These are phyloP conservation scores for Brassica hybrid DNA, from an alignment of 441 rosid genomes.

Conservation along the genomic window DNA sequence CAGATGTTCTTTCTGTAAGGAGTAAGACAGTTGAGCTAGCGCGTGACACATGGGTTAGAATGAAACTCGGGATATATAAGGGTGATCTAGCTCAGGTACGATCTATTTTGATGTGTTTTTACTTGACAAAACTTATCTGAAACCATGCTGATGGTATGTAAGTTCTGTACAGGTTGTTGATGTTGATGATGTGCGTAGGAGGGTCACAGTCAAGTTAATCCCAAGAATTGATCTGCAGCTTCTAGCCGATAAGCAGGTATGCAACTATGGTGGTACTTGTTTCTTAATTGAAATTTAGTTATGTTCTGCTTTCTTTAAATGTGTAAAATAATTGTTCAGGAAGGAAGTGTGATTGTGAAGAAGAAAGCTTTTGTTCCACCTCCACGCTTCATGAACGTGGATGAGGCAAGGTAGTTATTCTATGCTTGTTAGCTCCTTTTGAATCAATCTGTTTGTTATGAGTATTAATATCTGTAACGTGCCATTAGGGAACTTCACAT, in stretches of 20 bases:
- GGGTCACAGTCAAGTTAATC: constrained; percentile 79
- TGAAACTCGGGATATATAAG: constrained; percentile 86
- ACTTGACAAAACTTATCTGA: not conserved
- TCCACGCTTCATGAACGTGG: constrained; percentile 85
- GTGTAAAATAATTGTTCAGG: too few relatives aligned
- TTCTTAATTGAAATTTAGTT: not conserved
- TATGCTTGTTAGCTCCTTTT: too few relatives aligned
- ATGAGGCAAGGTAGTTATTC: constrained; percentile 73
- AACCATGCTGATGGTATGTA: not conserved
- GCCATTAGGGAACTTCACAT: constrained; percentile 72
- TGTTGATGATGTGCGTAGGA: constrained; percentile 84
- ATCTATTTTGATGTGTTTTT: constrained; percentile 12
- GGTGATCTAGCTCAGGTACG: constrained; percentile 86
- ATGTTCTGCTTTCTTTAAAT: too few relatives aligned
- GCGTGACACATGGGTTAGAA: constrained; percentile 90
- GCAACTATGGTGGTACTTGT: not conserved
- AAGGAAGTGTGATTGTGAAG: constrained; percentile 72
- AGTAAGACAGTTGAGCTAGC: constrained; percentile 84
- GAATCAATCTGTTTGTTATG: too few relatives aligned
- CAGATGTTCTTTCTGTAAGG: constrained; percentile 90
- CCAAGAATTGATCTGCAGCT: constrained; percentile 90
- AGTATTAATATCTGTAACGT: not conserved
- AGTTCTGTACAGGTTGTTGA: constrained; percentile 66
- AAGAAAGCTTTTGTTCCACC: constrained; percentile 89
- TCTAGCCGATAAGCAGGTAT: constrained; percentile 81